Conservation (phyloP, 2,329 filamentous ascomycete species). For the Lachnellula occidentalis region DNA sequence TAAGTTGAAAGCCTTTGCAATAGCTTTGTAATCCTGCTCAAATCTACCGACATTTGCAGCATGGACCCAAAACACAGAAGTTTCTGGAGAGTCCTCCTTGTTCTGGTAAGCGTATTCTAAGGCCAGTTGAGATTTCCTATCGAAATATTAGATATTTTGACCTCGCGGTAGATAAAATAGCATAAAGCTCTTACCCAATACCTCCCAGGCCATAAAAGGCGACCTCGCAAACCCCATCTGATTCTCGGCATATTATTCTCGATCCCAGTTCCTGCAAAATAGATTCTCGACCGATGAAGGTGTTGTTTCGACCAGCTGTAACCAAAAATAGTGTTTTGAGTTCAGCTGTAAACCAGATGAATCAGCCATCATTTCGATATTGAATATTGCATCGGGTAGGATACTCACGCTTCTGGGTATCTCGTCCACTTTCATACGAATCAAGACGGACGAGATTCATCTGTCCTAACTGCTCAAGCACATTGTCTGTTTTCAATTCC, state of each 20-base stretch:
- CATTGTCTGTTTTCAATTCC: not conserved
- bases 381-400: not conserved
- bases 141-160: not conserved
- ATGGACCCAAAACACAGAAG: constrained; percentile 34
- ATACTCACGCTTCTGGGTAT: not conserved
- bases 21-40: constrained; percentile 15
- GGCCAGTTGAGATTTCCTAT: constrained; percentile 33
- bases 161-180: not conserved
- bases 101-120: constrained; percentile 33
- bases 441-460: not conserved
- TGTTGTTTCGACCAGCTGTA: not conserved
- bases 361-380: not conserved
- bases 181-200: not conserved
- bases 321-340: not conserved
- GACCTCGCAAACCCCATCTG: not conserved
- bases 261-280: not conserved
- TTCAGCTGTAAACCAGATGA: not conserved
- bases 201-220: not conserved
- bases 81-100: constrained; percentile 18
- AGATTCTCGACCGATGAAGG: not conserved
- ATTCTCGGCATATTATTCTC: not conserved
- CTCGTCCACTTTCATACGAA: not conserved
- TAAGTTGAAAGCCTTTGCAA: constrained; percentile 14
- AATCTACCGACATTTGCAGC: constrained; percentile 10
- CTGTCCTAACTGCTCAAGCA: not conserved